Evolutionary conservation across 805 yeast genomes (phyloP), one percentile per base, ranked within the genome.

Genomic region (Candida quercuum): DNA sequence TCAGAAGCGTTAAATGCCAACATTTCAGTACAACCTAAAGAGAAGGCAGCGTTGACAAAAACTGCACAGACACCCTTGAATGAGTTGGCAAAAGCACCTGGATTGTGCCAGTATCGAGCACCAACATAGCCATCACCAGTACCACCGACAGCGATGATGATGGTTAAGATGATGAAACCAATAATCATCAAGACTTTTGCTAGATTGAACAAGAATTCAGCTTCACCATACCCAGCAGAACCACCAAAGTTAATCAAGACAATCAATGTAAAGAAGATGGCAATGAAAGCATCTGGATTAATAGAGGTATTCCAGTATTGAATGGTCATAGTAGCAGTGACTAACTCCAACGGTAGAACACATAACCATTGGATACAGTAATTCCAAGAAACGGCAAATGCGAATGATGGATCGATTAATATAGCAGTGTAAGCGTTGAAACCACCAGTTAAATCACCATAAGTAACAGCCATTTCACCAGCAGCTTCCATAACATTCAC

Each of bases 1-100:
- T 80, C 86, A 35, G 82, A 81, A 37, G 82, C 80, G 34, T 81
- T 78, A 41, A 80, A 65, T 43, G 81, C 85, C 52, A 71, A 69
- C 43, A 79, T 62, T 58, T 80, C 86, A 22, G 80, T 74, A 52
- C 86, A 85, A 42, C 80, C 78, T 46, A 76, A 77, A 0, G 84
- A 72, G 63, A 79, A 69, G 47, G 76, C 72, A 40, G 81, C 78
- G 26, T 81, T 75, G 25, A 76, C 77, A 43, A 79, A 71, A 21
- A 76, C 78, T 13, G 76, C 70, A 61, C 84, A 78, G 40, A 78
- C 70, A 60, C 81, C 82, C 53, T 79, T 79, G 60, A 78, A 78
- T 23, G 54, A 51, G 42, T 52, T 45, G 23, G 62, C 57, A 37
- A 64, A 64, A 0, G 64, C 59, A 51, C 85, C 84, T 19, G 86